A percentile compares a stretch with the other conserved stretches of the same genome.
Conservation (phyloP, 78 protist species). For the Acrasis kona region DNA sequence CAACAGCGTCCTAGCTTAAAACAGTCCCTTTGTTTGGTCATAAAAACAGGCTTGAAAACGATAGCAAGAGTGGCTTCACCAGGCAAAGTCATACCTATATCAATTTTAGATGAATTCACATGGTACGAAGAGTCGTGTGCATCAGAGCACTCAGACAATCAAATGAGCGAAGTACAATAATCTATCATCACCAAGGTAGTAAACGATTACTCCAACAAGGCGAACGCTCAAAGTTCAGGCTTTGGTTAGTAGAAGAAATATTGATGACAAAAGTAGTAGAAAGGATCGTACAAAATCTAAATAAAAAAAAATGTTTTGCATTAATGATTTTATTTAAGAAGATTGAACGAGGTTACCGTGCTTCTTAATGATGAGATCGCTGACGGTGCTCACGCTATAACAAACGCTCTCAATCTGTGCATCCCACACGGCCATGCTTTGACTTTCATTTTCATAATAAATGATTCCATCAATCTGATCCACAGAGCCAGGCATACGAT, state of each 20-base stretch:
- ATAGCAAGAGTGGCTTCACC: no score
- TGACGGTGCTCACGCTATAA: neutral
- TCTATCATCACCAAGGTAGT: no score
- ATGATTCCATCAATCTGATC: constrained; percentile 26
- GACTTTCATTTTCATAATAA: neutral
- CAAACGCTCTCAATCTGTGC: constrained; percentile 4
- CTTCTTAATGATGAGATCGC: neutral
- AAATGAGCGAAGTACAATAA: neutral
- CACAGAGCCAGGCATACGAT: constrained; percentile 39
- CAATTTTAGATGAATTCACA: no score
- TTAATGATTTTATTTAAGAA: neutral
- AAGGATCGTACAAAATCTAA: neutral
- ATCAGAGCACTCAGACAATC: neutral
- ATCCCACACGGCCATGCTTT: constrained; percentile 2
- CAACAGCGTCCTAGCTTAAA: no score
- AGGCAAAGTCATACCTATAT: no score
- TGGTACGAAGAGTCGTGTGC: neutral
- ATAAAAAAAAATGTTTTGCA: neutral
- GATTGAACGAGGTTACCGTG: neutral
- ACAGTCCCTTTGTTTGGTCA: no score
- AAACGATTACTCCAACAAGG: neutral
- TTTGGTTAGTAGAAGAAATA: neutral
- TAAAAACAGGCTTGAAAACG: no score
- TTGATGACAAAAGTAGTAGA: neutral
- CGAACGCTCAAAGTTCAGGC: neutral